Evolutionary conservation across 305 asterid species (phyloP), one percentile per base, ranked within the genome.

Genomic region (Fraxinus nigra): DNA sequence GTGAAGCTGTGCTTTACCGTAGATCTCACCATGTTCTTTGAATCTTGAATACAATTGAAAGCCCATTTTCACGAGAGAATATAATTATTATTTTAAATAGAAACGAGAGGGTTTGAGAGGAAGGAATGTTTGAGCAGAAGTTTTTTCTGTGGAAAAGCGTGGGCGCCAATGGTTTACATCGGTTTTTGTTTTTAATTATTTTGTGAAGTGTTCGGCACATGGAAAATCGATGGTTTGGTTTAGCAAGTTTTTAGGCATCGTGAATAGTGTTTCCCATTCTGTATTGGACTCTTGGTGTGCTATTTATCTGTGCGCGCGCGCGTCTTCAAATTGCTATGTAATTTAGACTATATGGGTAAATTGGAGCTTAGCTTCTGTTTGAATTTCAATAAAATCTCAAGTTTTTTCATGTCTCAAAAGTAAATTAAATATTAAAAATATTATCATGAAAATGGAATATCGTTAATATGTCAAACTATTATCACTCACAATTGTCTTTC

Each of bases 81-180:
- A 76, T 28, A 14, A 74, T 75, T 0, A 34, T 33, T 26, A 54
- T 24, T 13, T 43, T 24, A 59, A 5, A 18, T 56, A 70, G 40
- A 16, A 56, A 40, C 79, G 6, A 72, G 35, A 37, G 48, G 56
- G 16, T 79, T 11, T 20, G 65, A 74, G 78, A 63, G 63, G 33
- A 28, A 54, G 59, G 22, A 38, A 51, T 73, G 72, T 77, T 32
- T 40, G 28, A 70, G 37, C 46, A 26, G 26, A 5, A 48, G 78
- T 79, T 30, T 77, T 28, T 28, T 28, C 61, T 34, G 59, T 75
- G 65, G 59, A 63, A 87, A 85, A 80, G 84, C 70, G 83, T 75
- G 85, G 91, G 90, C 90, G 94, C 94, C 87, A 87, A 84, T 88
- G 91, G 94, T 88, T 89, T 85, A 76, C 24, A 28, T 72, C 73